phyloP scores from a whole-genome alignment of 805 yeast species.

The Saturnispora gosingensis region DNA sequence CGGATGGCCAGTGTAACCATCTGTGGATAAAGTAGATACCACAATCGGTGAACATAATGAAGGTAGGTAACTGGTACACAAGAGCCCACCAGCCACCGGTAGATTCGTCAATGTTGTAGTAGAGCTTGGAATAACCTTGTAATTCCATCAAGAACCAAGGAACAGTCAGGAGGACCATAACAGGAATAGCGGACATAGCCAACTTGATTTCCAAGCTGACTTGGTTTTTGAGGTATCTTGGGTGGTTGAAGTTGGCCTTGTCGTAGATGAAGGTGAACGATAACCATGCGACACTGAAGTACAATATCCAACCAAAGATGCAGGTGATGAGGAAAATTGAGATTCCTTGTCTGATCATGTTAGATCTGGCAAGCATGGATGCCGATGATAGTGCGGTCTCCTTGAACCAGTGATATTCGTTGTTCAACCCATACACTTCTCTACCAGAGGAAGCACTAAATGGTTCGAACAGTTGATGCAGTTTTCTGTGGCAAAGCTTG shows the following conservation, averaged over 20 bases:
- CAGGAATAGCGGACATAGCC: slow-evolving; percentile 76
- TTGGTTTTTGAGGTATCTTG: slow-evolving; percentile 91
- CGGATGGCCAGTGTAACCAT: slow-evolving; percentile 84
- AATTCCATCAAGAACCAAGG: slow-evolving; percentile 87
- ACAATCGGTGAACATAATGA: slow-evolving; percentile 89
- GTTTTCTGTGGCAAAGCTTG: slow-evolving; percentile 9
- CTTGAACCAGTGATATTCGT: slow-evolving; percentile 47
- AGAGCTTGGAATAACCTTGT: slow-evolving; percentile 73
- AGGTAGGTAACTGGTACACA: slow-evolving; percentile 59
- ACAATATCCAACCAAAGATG: slow-evolving; percentile 80
- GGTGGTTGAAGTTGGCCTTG: slow-evolving; percentile 86
- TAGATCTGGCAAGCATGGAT: slow-evolving; percentile 68
- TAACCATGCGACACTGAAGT: slow-evolving; percentile 64
- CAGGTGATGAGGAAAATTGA: slow-evolving; percentile 63
- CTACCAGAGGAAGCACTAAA: slow-evolving; percentile 15
- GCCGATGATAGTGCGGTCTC: slow-evolving; percentile 47
- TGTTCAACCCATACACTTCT: slow-evolving; percentile 34
- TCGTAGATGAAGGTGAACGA: slow-evolving; percentile 78
- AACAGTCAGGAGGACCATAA: slow-evolving; percentile 76
- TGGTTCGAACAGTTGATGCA: slow-evolving; percentile 24
- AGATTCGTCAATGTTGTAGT: slow-evolving; percentile 52
- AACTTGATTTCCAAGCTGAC: slow-evolving; percentile 72
- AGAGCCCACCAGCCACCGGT: slow-evolving; percentile 64
- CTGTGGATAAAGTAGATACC: slow-evolving; percentile 89
- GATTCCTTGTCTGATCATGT: slow-evolving; percentile 58